Percentiles rank a stretch among this genome's conserved stretches.
These are phyloP conservation scores for Clarireedia hainanense DNA, from an alignment of 2,329 filamentous ascomycete species.

Conservation along the genomic window DNA sequence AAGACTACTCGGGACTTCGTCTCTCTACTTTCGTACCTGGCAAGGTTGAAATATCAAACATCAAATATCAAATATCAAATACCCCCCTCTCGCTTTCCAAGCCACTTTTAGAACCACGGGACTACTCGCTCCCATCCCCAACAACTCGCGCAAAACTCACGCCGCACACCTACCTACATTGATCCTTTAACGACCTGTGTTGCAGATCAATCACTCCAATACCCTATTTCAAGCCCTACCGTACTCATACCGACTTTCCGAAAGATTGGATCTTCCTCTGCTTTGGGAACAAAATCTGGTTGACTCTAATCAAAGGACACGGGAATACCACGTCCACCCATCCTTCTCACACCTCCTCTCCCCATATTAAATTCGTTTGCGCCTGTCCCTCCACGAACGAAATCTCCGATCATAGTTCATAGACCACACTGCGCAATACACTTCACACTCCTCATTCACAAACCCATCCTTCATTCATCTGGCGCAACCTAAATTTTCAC, in stretches of 20 bases:
- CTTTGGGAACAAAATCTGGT: not conserved
- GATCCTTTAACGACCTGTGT: not conserved
- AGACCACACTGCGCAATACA: constrained; percentile 8
- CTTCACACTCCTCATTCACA: constrained; percentile 7
- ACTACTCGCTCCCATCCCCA: not conserved
- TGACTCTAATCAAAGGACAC: constrained; percentile 8
- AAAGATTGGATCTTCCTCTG: not conserved
- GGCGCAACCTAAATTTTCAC: constrained; percentile 3
- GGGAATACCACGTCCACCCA: constrained; percentile 1
- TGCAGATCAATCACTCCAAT: not conserved
- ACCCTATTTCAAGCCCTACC: not conserved
- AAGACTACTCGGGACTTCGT: too few relatives aligned
- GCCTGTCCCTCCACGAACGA: not conserved
- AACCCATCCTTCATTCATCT: constrained; percentile 3
- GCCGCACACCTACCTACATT: not conserved
- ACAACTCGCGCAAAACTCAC: not conserved
- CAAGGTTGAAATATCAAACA: too few relatives aligned
- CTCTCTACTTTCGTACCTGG: too few relatives aligned
- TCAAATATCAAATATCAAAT: too few relatives aligned
- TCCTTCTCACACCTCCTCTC: not conserved
- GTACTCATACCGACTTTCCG: constrained; percentile 4
- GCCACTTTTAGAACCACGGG: too few relatives aligned
- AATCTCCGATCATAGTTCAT: not conserved
- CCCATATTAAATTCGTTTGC: constrained; percentile 9
- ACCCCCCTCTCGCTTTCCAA: too few relatives aligned